Evolutionary conservation across 805 yeast genomes (phyloP).

Genomic region (Saitoella complicata): DNA sequence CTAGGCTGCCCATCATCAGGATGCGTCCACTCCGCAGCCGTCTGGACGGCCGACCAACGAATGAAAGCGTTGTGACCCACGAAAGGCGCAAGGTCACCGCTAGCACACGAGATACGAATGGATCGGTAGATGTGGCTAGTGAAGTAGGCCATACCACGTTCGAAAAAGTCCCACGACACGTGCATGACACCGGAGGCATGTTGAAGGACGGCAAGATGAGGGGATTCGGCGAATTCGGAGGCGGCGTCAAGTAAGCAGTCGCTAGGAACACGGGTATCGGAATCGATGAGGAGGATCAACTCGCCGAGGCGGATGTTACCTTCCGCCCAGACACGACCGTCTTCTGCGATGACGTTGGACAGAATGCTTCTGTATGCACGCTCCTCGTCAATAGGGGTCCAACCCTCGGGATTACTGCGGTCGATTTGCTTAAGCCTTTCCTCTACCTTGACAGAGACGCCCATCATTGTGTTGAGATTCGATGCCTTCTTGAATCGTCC

Average conservation of each 20-base stretch:
- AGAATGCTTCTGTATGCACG: slow-evolving; percentile 7
- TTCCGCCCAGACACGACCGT: slow-evolving; percentile 6
- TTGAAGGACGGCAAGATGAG: slow-evolving; percentile 10
- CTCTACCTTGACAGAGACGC: slow-evolving; percentile 9
- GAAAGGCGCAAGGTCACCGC: slow-evolving; percentile 5
- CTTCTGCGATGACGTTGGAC: slow-evolving; percentile 1
- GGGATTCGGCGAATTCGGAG: slow-evolving; percentile 8
- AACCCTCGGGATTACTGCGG: slow-evolving; percentile 7
- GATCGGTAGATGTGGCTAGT: slow-evolving; percentile 10
- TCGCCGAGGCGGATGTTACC: slow-evolving; percentile 12
- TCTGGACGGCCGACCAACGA: slow-evolving; percentile 9
- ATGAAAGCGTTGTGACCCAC: not conserved
- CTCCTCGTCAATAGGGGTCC: slow-evolving; percentile 8
- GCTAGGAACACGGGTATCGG: slow-evolving; percentile 10
- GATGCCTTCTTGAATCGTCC: slow-evolving; percentile 11
- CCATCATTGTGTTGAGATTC: slow-evolving; percentile 9
- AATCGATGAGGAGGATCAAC: slow-evolving; percentile 8
- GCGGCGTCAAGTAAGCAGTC: slow-evolving; percentile 12
- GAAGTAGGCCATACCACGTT: slow-evolving; percentile 9
- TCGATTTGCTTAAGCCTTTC: slow-evolving; percentile 4
- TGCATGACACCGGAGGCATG: slow-evolving; percentile 8
- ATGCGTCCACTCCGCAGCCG: slow-evolving; percentile 5
- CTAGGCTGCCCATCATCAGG: slow-evolving; percentile 4
- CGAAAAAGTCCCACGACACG: slow-evolving; percentile 9
- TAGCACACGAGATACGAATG: slow-evolving; percentile 8